Conservation (phyloP, 495 filamentous ascomycete genomes). For the Hypoxylon cercidicola region DNA sequence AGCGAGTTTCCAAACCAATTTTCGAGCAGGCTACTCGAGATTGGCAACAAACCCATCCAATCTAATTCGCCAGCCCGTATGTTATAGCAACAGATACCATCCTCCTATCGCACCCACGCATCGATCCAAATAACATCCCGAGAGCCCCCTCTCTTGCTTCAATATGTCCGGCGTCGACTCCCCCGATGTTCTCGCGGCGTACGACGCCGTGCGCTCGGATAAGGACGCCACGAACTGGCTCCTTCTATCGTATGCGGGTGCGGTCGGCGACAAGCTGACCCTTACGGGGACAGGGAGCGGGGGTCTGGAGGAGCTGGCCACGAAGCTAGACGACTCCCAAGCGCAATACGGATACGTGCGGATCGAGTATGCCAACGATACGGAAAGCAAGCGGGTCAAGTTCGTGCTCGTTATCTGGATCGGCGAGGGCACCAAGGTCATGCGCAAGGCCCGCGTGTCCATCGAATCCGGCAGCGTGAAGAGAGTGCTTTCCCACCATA, state of each 20-base stretch:
- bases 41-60: conserved; percentile 15
- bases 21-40: conserved; percentile 22
- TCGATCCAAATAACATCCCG: conserved; percentile 7
- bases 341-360: conserved; percentile 68
- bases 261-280: conserved; percentile 57
- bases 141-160: not conserved
- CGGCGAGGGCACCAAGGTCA: conserved; percentile 64
- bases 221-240: conserved; percentile 67
- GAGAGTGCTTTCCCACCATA: conserved; percentile 63
- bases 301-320: conserved; percentile 60
- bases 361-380: conserved; percentile 69
- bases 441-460: conserved; percentile 67
- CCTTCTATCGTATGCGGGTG: conserved; percentile 62
- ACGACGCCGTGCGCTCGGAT: conserved; percentile 65
- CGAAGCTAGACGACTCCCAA: conserved; percentile 56
- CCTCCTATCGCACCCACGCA: conserved; percentile 3
- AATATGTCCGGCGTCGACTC: conserved; percentile 58
- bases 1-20: conserved; percentile 8
- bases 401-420: conserved; percentile 68
- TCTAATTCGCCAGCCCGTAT: conserved; percentile 16
- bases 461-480: conserved; percentile 68
- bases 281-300: conserved; percentile 61
- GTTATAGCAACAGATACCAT: conserved; percentile 31
- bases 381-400: conserved; percentile 67
- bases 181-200: conserved; percentile 59